Conservation (phyloP, 176 grass and related monocot species). For the Oryza meyeriana region DNA sequence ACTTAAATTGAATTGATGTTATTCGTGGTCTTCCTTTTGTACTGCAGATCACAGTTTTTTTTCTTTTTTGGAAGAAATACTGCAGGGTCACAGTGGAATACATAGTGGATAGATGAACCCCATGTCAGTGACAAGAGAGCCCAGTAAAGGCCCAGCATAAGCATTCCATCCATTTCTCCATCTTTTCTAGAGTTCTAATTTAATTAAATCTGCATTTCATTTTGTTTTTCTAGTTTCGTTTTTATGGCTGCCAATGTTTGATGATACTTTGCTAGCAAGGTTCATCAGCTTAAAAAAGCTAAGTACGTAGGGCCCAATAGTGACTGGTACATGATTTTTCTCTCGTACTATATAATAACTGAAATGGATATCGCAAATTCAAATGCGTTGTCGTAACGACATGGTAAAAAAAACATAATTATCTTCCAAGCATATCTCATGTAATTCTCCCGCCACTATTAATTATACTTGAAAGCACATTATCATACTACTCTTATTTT, state of each 20-base stretch:
- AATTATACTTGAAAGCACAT: neutral
- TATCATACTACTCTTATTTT: neutral
- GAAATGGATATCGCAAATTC: neutral
- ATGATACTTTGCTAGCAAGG: slow-evolving; percentile 21
- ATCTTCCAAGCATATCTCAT: neutral
- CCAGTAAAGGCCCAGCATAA: neutral
- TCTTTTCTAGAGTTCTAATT: neutral
- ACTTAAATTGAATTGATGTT: neutral
- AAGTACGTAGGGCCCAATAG: neutral
- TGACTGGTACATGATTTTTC: neutral
- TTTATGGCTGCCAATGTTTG: slow-evolving; percentile 2
- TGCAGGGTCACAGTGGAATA: neutral
- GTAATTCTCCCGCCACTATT: neutral
- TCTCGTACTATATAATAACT: neutral
- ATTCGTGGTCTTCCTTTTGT: neutral
- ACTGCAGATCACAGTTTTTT: neutral
- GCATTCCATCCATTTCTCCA: neutral
- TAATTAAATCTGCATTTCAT: neutral
- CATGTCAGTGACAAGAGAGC: neutral
- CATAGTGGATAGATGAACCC: neutral
- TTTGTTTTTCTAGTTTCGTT: neutral
- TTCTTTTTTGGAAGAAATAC: too few species aligned
- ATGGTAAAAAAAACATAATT: slow-evolving; percentile 4
- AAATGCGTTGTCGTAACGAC: neutral
- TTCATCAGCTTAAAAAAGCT: neutral